phyloP scores from a whole-genome alignment of 805 yeast species.

The Zygotorulaspora sp. region DNA sequence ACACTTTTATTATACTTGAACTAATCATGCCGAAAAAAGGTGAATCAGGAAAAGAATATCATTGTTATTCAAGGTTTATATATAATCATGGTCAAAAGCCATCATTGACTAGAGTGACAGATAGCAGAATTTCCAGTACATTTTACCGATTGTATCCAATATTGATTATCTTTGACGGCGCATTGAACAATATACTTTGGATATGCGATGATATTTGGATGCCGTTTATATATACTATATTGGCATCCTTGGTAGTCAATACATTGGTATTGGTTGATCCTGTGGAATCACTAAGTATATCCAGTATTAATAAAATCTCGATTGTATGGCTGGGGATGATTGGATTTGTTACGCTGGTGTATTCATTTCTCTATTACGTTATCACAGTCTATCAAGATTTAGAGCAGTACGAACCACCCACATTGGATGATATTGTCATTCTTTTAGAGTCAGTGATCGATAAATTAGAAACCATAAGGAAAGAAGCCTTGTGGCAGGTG shows the following conservation, averaged over 20 bases:
- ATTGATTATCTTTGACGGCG: constrained; percentile 26
- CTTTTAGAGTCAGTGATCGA: constrained; percentile 24
- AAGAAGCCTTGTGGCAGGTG: constrained; percentile 13
- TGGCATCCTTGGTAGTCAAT: constrained; percentile 17
- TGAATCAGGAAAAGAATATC: constrained; percentile 6
- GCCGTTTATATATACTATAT: constrained; percentile 25
- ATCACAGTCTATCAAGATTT: constrained; percentile 20
- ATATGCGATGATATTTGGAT: constrained; percentile 25
- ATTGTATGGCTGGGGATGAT: constrained; percentile 24
- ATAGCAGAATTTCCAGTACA: constrained; percentile 21
- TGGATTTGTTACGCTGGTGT: constrained; percentile 13
- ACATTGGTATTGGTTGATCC: constrained; percentile 9
- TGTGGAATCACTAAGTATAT: background rate
- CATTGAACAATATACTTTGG: constrained; percentile 30
- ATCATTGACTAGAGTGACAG: constrained; percentile 21
- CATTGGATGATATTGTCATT: constrained; percentile 31
- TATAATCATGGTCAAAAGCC: constrained; percentile 23
- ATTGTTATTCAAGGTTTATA: constrained; percentile 18
- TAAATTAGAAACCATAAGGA: constrained; percentile 24
- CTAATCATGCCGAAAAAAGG: constrained; percentile 3
- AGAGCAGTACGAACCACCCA: constrained; percentile 28
- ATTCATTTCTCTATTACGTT: constrained; percentile 22
- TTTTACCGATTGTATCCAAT: constrained; percentile 28
- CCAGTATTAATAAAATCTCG: constrained; percentile 1
- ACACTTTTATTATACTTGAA: background rate